Percentiles rank a stretch among this genome's conserved stretches.
Conservation (phyloP, 2,329 filamentous ascomycete species). For the Phialophora macrospora region DNA sequence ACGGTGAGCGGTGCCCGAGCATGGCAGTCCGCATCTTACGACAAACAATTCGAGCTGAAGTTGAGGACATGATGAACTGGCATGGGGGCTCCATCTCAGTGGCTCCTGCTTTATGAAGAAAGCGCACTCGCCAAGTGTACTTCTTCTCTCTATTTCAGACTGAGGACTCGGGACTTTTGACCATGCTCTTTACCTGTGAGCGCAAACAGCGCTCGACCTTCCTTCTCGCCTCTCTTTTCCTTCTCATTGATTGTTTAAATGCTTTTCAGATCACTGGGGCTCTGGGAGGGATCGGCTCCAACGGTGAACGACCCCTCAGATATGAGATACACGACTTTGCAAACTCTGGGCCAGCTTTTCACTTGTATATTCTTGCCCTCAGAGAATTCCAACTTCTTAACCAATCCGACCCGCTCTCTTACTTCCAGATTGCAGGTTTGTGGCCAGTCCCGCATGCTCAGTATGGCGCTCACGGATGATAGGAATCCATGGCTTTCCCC, state of each 20-base stretch:
- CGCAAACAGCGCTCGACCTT: slow-evolving; percentile 2
- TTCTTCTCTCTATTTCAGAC: slow-evolving; percentile 2
- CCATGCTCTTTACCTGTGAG: slow-evolving; percentile 20
- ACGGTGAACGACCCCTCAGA: slow-evolving; percentile 52
- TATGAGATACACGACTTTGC: slow-evolving; percentile 71
- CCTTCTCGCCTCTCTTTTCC: slow-evolving; percentile 7
- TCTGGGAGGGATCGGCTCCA: slow-evolving; percentile 39
- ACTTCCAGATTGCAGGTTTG: slow-evolving; percentile 77
- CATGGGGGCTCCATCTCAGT: slow-evolving; percentile 17
- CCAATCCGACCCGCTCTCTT: slow-evolving; percentile 70
- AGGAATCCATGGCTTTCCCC: slow-evolving; percentile 83
- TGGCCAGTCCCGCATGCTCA: slow-evolving; percentile 19
- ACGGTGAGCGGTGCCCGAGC: slow-evolving; percentile 29
- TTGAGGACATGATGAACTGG: not conserved
- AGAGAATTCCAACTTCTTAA: slow-evolving; percentile 71
- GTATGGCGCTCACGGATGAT: slow-evolving; percentile 17
- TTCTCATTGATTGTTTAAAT: slow-evolving; percentile 13
- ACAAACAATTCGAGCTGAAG: slow-evolving; percentile 22
- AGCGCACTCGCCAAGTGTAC: not conserved
- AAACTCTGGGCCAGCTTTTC: slow-evolving; percentile 66
- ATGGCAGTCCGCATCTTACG: slow-evolving; percentile 16
- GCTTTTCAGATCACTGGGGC: slow-evolving; percentile 42
- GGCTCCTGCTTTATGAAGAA: slow-evolving; percentile 18
- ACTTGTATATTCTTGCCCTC: slow-evolving; percentile 76
- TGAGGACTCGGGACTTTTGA: not conserved